Base-by-base conservation (phyloP, 2,329 filamentous ascomycete genomes). In the Knufia fluminis region DNA sequence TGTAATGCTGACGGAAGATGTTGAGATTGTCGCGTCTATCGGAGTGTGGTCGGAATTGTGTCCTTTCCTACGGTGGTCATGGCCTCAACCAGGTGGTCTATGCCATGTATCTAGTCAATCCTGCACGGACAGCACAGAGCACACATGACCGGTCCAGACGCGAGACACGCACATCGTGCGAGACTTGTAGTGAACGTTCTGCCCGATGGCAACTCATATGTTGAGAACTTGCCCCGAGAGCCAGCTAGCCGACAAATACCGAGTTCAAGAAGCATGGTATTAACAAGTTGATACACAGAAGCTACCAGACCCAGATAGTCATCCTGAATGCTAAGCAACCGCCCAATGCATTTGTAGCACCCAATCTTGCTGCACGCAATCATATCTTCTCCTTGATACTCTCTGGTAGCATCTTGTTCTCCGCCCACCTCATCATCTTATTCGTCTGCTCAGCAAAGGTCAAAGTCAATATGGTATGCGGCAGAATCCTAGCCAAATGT, bases 381-480 rank as follows among this genome's bases (percentile, higher is more conserved):
- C 67, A 78, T 59, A 77, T 63, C 54, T 68, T 71, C 19, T 69
- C 69, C 54, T 70, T 71, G 28, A 71, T 48, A 4, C 67, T 67
- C 17, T 71, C 65, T 9, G 75, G 68, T 19, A 79, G 61, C 51
- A 82, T 64, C 19, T 72, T 68, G 55, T 75, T 70, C 69, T 98
- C 92, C 28, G 94, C 68, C 65, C 79, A 85, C 57, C 85, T 78
- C 71, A 98, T 82, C 47, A 94, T 69, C 74, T 94, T 96, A 69
- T 94, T 96, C 8, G 92, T 97, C 72, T 98, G 92, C 71, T 98
- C 92, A 2, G 92, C 92, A 62, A 98, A 74, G 55, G 83, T 92
- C 58, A 98, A 77, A 1, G 91, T 98, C 58, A 97, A 70, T 64
- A 97, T 89, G 33, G 92, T 98, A 67, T 98, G 92, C 40, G 92